phyloP scores from a whole-genome alignment of 805 yeast species.

The Lipomyces japonicus region DNA sequence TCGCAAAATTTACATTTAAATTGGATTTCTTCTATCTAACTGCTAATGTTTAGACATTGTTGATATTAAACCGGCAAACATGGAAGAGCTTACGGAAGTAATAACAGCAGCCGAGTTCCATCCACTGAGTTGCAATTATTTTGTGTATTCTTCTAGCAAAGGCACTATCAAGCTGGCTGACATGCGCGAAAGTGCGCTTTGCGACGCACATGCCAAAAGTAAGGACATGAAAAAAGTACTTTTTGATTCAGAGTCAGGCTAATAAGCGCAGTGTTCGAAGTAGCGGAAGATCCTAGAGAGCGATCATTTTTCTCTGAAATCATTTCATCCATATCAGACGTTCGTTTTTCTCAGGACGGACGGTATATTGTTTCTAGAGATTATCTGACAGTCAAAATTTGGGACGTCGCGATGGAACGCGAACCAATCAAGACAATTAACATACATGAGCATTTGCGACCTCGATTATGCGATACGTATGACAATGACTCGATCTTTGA shows the following conservation, averaged over 20 bases:
- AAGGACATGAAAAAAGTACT: neutral
- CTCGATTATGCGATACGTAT: slow-evolving; percentile 91
- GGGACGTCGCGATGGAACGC: slow-evolving; percentile 97
- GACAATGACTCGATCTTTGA: slow-evolving; percentile 98
- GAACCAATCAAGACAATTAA: slow-evolving; percentile 91
- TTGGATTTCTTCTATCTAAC: neutral
- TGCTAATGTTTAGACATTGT: slow-evolving; percentile 55
- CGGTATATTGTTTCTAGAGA: slow-evolving; percentile 94
- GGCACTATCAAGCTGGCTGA: slow-evolving; percentile 94
- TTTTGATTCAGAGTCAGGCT: neutral
- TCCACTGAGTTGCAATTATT: slow-evolving; percentile 84
- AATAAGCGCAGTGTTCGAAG: slow-evolving; percentile 66
- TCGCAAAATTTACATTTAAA: neutral
- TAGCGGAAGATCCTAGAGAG: slow-evolving; percentile 83
- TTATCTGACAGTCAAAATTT: slow-evolving; percentile 92
- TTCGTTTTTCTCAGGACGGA: slow-evolving; percentile 87
- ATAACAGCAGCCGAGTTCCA: slow-evolving; percentile 96
- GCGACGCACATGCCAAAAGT: slow-evolving; percentile 73
- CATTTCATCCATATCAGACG: slow-evolving; percentile 90
- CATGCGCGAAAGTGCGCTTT: slow-evolving; percentile 91
- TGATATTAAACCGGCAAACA: slow-evolving; percentile 94
- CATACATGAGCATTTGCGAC: slow-evolving; percentile 92
- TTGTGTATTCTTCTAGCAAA: slow-evolving; percentile 92
- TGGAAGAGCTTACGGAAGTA: slow-evolving; percentile 98
- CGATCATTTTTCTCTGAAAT: slow-evolving; percentile 97